These are phyloP conservation scores for Boletus patriciae DNA, from an alignment of 768 basidiomycete genomes.

Conservation along the genomic window DNA sequence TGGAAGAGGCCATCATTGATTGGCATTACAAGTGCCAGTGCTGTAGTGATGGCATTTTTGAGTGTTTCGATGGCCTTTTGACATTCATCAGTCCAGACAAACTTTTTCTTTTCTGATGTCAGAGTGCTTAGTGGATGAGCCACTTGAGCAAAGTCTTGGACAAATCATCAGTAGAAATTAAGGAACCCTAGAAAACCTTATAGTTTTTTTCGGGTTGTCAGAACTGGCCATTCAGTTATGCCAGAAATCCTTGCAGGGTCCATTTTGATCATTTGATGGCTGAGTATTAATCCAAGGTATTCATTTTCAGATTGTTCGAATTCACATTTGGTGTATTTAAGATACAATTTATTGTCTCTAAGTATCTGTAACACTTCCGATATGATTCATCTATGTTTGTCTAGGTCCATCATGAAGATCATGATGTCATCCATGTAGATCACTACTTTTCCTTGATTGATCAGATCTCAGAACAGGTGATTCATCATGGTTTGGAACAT, in stretches of 20 bases:
- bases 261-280: not conserved
- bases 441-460: constrained; percentile 9
- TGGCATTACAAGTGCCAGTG: not conserved
- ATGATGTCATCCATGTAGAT: constrained; percentile 46
- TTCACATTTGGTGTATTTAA: not conserved
- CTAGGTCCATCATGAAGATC: constrained; percentile 28
- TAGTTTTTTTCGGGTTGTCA: not conserved
- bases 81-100: not conserved
- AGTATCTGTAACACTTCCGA: not conserved
- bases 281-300: not conserved
- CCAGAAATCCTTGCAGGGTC: not conserved
- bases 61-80: not conserved
- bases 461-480: constrained; percentile 15
- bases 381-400: constrained; percentile 25
- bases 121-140: not conserved
- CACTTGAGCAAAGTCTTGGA: not conserved
- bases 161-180: not conserved
- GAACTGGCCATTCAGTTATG: not conserved
- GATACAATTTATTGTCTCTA: not conserved
- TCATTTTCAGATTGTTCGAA: not conserved
- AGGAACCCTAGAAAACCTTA: not conserved
- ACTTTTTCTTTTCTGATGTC: not conserved
- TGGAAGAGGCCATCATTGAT: too few relatives aligned
- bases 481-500: constrained; percentile 32
- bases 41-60: not conserved